Evolutionary conservation across 257 asterid genomes (phyloP).

Genomic region (Fraxinus americana): DNA sequence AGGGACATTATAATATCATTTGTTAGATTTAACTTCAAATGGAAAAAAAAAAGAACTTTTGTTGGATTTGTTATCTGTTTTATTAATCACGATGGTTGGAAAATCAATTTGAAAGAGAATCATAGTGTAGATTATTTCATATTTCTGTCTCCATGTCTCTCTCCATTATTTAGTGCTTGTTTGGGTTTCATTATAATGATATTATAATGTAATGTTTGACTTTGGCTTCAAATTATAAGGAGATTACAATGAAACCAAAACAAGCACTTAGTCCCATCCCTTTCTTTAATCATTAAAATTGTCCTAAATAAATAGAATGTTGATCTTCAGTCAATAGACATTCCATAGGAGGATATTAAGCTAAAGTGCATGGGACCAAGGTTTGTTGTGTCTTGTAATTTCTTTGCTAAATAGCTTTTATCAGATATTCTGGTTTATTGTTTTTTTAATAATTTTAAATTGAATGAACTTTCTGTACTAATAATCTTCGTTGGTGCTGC

Average conservation of each 20-base stretch:
- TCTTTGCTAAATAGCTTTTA: conserved; percentile 16
- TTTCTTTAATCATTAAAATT: conserved; percentile 5
- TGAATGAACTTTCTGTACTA: neutral
- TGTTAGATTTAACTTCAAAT: neutral
- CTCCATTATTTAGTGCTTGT: neutral
- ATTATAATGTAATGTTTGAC: too few species aligned
- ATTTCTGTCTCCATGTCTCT: conserved; percentile 2
- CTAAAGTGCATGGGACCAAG: conserved; percentile 14
- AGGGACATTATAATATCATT: neutral
- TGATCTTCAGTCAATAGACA: neutral
- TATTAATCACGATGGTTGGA: conserved; percentile 11
- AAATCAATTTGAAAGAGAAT: neutral
- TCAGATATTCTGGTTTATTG: conserved; percentile 1
- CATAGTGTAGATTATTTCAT: neutral
- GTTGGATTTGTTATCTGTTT: conserved; percentile 16
- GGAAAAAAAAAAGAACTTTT: neutral
- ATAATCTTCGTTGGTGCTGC: conserved; percentile 4
- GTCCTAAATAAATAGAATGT: neutral
- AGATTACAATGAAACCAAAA: too few species aligned
- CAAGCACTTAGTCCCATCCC: neutral
- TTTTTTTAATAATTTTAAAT: conserved; percentile 6
- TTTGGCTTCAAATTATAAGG: too few species aligned
- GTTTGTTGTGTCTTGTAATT: neutral
- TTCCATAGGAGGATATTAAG: neutral
- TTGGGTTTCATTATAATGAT: too few species aligned